Base-by-base conservation (phyloP, 305 asterid species). In the Ajuga reptans region DNA sequence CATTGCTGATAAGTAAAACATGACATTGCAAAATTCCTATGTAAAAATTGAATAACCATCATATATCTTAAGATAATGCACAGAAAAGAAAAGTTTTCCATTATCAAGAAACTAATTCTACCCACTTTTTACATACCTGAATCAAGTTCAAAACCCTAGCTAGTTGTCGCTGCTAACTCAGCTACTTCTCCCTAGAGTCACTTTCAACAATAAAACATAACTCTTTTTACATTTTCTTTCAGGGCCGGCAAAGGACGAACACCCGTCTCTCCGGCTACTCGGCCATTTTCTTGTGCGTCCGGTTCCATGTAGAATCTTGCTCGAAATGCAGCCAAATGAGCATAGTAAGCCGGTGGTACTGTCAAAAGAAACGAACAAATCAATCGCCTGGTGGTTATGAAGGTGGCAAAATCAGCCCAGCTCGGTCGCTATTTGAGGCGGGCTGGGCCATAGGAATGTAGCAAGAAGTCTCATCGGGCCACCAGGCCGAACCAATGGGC, bases 241-340 rank as follows among this genome's bases (percentile, higher is more conserved):
- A 93, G 84, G n/a, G 99, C 97, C 3, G 99, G 99, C 36, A 93
- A 71, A 14, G 92, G 95, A 1, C 97, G 85, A 9, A 93, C 92
- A 2, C 95, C 95, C 0, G 84, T 42, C 75, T 85, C 95, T 57
- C 90, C 89, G 0, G 75, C 80, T 6, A 75, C 75, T 64, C 85
- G 74, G 9, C 73, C 67, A 14, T 46, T 80, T 55, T 92, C 97
- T 41, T 79, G 88, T 37, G 69, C 74, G 1, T 92, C 98, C 4
- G 99, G 99, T 57, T 93, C 99, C 91, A 87, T 75, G 78, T 93
- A 93, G 88, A 89, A 93, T 83, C 99, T 85, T 0, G 97, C 99
- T 55, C 99, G 90, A 46, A 93, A 93, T 31, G 99, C 99, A 53
- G 99, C 99, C 75, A 93, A 71, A 73, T 93, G 99, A 0, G 99